A percentile compares a stretch with the other conserved stretches of the same genome.
These are phyloP conservation scores for Russula griseocarnosa DNA, from an alignment of 768 basidiomycete species.

Conservation along the genomic window DNA sequence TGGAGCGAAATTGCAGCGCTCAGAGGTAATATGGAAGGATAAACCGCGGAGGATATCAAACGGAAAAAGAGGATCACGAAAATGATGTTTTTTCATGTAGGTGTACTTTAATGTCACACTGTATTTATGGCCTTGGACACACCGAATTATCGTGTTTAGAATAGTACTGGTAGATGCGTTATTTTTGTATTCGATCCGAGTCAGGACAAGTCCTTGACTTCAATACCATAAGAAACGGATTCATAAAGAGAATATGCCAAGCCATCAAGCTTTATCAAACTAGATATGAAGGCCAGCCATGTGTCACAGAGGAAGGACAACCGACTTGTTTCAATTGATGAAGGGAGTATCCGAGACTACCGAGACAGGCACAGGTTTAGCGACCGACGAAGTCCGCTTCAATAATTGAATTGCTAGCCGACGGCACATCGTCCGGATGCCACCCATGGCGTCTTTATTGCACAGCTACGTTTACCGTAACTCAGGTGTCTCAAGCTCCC, in stretches of 20 bases:
- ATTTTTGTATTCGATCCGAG: neutral
- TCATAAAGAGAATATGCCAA: neutral
- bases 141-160: neutral
- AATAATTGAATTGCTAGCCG: neutral
- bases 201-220: neutral
- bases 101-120: neutral
- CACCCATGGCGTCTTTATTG: neutral
- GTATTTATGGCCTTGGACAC: neutral
- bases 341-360: too few relatives aligned
- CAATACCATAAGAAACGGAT: neutral
- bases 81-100: neutral
- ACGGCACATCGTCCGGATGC: neutral
- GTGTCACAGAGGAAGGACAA: too few relatives aligned
- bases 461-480: neutral
- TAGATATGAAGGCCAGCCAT: too few relatives aligned
- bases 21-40: slow-evolving; percentile 5
- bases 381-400: too few relatives aligned
- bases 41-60: neutral
- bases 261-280: neutral
- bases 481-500: neutral
- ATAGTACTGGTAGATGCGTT: neutral
- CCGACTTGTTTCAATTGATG: too few relatives aligned
- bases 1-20: slow-evolving; percentile 9
- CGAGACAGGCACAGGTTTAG: too few relatives aligned
- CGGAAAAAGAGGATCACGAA: neutral